Evolutionary conservation across 129 eudicot species (phyloP).

Genomic region (Lactuca saligna): DNA sequence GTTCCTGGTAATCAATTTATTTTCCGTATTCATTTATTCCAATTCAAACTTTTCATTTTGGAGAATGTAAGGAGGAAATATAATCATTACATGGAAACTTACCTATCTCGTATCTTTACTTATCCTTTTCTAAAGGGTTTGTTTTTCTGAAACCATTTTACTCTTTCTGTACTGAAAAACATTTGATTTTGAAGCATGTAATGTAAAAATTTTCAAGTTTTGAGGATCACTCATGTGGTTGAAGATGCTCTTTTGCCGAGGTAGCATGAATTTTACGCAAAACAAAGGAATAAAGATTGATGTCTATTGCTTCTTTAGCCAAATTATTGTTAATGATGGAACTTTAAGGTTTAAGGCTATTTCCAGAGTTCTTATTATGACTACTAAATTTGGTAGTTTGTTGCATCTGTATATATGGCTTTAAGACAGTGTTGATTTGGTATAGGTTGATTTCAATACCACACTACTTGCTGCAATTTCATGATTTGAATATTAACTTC

Average conservation of each 20-base stretch:
- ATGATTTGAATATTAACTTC: too few species aligned
- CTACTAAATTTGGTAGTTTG: too few species aligned
- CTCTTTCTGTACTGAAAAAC: neutral
- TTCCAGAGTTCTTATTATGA: neutral
- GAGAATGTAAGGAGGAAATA: neutral
- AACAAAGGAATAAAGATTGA: neutral
- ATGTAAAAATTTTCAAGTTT: neutral
- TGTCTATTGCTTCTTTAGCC: conserved; percentile 6
- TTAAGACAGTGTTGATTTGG: too few species aligned
- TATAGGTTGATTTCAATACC: too few species aligned
- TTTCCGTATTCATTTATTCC: neutral
- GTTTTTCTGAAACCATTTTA: neutral
- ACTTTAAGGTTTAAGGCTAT: neutral
- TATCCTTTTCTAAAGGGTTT: neutral
- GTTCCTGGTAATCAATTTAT: conserved; percentile 67
- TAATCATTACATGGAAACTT: neutral
- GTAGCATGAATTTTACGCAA: conserved; percentile 31
- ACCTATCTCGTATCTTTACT: neutral
- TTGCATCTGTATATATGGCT: too few species aligned
- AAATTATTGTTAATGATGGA: conserved; percentile 4
- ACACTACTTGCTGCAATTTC: too few species aligned
- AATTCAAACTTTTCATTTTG: neutral
- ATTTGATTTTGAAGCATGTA: neutral
- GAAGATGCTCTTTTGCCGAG: neutral
- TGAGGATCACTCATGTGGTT: conserved; percentile 11